Evolutionary conservation across 1,284 basidiomycete species (phyloP).

Genomic region (Quambalaria eucalypti): DNA sequence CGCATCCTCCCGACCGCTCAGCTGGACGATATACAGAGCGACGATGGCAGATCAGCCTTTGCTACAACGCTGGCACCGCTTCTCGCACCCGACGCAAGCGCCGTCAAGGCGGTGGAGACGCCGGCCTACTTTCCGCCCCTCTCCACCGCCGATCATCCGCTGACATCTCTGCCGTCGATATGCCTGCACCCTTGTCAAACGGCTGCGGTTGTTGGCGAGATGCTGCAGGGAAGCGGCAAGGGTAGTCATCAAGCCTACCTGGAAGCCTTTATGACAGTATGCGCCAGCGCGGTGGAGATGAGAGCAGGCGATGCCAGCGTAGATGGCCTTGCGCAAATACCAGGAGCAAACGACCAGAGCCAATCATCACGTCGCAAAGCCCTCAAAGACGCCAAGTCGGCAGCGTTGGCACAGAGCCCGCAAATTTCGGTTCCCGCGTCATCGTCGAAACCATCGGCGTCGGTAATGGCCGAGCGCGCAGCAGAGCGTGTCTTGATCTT

Average conservation of each 20-base stretch:
- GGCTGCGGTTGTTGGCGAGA: not conserved
- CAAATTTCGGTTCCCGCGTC: no score
- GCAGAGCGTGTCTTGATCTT: constrained; percentile 4
- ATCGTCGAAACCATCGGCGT: no score
- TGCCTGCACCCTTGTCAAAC: not conserved
- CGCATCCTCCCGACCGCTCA: not conserved
- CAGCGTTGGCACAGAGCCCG: no score
- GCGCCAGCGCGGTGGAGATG: not conserved
- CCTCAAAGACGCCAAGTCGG: not conserved
- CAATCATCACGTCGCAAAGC: not conserved
- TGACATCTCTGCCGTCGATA: not conserved
- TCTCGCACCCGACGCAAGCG: not conserved
- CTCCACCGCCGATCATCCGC: not conserved
- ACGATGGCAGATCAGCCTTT: not conserved
- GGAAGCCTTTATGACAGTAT: not conserved
- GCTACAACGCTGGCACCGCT: not conserved
- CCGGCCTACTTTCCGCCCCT: not conserved
- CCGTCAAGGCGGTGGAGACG: not conserved
- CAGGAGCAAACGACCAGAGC: not conserved
- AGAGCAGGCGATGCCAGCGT: not conserved
- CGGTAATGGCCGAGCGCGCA: not conserved
- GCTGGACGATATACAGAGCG: not conserved
- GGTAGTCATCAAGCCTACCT: not conserved
- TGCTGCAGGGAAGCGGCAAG: not conserved
- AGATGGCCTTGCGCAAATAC: not conserved